These are phyloP conservation scores for Daedaleopsis sinensis DNA, from an alignment of 768 basidiomycete species.

Conservation along the genomic window DNA sequence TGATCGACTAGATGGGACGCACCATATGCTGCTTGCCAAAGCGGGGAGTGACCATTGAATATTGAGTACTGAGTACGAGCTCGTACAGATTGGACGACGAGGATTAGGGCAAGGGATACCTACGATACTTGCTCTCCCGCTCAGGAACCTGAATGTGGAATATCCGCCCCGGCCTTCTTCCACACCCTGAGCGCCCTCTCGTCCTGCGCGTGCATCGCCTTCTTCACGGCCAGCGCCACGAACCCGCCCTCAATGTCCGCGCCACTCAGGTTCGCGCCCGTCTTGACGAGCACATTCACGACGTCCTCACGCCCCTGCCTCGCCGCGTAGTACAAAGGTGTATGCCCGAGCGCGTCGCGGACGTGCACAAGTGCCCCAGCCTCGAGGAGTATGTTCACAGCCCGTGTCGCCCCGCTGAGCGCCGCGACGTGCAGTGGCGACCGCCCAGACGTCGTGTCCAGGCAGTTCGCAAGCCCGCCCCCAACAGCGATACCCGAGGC, in stretches of 20 bases:
- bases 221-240: slow-evolving; percentile 48
- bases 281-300: slow-evolving; percentile 66
- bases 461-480: slow-evolving; percentile 73
- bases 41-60: no score
- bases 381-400: slow-evolving; percentile 54
- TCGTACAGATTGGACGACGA: no score
- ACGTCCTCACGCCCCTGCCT: slow-evolving; percentile 65
- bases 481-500: slow-evolving; percentile 45
- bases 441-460: slow-evolving; percentile 70
- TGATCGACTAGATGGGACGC: no score
- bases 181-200: slow-evolving; percentile 51
- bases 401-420: slow-evolving; percentile 57
- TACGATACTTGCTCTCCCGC: no score
- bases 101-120: no score
- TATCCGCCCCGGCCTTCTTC: slow-evolving; percentile 50
- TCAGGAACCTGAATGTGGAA: neutral
- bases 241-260: slow-evolving; percentile 64
- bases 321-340: slow-evolving; percentile 83
- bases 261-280: slow-evolving; percentile 76
- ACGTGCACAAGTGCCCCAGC: slow-evolving; percentile 84
- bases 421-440: slow-evolving; percentile 82
- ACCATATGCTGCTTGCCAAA: no score
- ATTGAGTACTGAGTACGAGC: no score
- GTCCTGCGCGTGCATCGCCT: slow-evolving; percentile 45
- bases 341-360: slow-evolving; percentile 80